Base-by-base conservation (phyloP, 225 moss, liverwort and hornwort genomes). In the Antitrichia curtipendula region DNA sequence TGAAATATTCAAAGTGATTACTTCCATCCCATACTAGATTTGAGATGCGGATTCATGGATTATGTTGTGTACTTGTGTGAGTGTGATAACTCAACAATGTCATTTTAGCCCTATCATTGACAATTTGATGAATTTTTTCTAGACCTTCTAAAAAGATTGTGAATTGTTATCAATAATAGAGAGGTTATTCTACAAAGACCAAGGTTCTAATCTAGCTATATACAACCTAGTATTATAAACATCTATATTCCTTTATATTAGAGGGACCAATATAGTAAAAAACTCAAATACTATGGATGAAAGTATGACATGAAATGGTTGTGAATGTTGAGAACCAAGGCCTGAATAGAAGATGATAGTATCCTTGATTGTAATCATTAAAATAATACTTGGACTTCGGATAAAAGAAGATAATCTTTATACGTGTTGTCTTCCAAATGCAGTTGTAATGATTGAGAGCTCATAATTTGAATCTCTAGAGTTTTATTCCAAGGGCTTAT, bases 1-100 rank as follows among this genome's bases (percentile, higher is more conserved):
- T 41, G 2, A 27, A 70, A 41, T 0, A 0, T 16, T 3, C 8
- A 41, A 41, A 41, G 1, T 45, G 16, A 45, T 28, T 45, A 45
- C 6, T 71, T 28, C 16, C 3, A 16, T 43, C 6, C 43, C 43
- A 15, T 43, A 27, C 2, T 0, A 16, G 0, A 6, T 28, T 47
- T 6, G 1, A 7, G 7, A 73, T 18, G 18, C 47, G 4, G 11
- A 47, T 31, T 73, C 0, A 29, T 73, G 11, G 18, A 47, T 29
- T 18, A 38, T 4, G 28, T 29, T 45, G 10, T 47, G 2, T 47
- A 18, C 29, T 0, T 4, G 0, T 16, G 3, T 78, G 3, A 1
- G 2, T 57, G 4, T 34, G 9, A 56, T 31, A 57, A 21, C 16
- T 23, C 10, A 41, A 24, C 4, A 34, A 43, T 71, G 7, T 15